Evolutionary conservation across 768 basidiomycete species (phyloP), one percentile per base, ranked within the genome.

Genomic region (Hysterangium stoloniferum): DNA sequence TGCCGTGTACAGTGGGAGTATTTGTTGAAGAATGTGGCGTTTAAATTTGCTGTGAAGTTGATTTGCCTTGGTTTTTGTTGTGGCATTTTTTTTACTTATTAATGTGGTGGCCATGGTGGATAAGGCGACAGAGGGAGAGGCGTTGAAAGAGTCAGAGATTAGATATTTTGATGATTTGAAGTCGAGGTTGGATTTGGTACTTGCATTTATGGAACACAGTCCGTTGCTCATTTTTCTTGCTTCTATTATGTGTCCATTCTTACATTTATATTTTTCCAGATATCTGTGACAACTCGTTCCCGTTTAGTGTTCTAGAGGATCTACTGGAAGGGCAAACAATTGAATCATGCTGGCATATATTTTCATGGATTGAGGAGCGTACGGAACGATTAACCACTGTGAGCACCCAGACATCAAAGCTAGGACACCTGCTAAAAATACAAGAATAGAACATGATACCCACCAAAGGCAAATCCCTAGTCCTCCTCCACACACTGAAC

Each of bases 271-370:
- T 20, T 53, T 51, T 32, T 33, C 4, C 55, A 88, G 87, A 88
- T 59, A 84, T 80, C n/a, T 86, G 83, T 58, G 89, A 92, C 55
- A 71, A 75, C 34, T 75, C 75, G 1, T 82, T 90, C 55, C 82
- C 88, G 1, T 81, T 92, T 54, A 71, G 70, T 29, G 71, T 86
- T 12, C 75, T 92, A 1, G 84, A 89, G 61, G 88, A 91, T 59
- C 71, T 94, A 17, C 70, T 94, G 45, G 91, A 94, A 64, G 81
- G 79, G 1, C 88, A 92, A 55, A 92, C 91, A 5, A 85, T 94
- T 54, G 65, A 71, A 1, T 90, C 87, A 15, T 93, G 91, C 61
- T 87, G 87, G 8, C 82, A 86, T 56, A 79, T 94, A 20, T 91
- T 93, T 67, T 82, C 82, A 3, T 94, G 89, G 86, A 84, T 93